A percentile compares a stretch with the other conserved stretches of the same genome.
phyloP scores from a whole-genome alignment of 352 stramenopile species.

The Thraustochytrium striatum region DNA sequence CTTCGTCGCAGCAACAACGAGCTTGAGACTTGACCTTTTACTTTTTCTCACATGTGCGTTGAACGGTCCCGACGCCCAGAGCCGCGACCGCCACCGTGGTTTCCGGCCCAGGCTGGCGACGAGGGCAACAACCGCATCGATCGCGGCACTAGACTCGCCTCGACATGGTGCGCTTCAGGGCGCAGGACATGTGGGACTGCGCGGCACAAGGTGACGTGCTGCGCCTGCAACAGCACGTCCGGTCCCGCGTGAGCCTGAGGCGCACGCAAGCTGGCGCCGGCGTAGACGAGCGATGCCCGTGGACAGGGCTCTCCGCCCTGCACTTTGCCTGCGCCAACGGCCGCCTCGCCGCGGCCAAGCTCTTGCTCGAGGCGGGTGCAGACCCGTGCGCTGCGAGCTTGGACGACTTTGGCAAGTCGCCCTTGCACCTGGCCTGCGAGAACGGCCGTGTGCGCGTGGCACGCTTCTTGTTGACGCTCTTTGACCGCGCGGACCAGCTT shows the following conservation, averaged over 20 bases:
- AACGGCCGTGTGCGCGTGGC: neutral
- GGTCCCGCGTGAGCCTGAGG: neutral
- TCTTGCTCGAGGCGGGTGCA: conserved; percentile 20
- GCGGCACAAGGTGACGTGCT: neutral
- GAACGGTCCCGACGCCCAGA: too few species aligned
- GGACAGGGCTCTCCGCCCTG: neutral
- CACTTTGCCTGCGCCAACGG: conserved; percentile 26
- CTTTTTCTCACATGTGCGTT: too few species aligned
- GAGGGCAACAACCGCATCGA: too few species aligned
- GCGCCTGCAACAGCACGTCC: conserved; percentile 23
- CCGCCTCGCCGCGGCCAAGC: neutral
- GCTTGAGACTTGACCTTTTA: too few species aligned
- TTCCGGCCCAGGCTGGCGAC: too few species aligned
- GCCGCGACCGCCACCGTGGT: too few species aligned
- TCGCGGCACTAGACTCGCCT: too few species aligned
- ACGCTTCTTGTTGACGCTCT: neutral
- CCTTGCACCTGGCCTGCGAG: neutral
- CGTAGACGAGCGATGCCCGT: conserved; percentile 2
- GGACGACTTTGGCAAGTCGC: neutral
- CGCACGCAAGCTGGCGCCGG: neutral
- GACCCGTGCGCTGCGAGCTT: neutral
- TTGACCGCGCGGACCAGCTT: neutral
- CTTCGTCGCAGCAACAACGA: too few species aligned
- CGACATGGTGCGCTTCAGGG: too few species aligned
- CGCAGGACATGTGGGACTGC: conserved; percentile 9